Conservation (phyloP, 768 basidiomycete species). For the Tricholoma hemisulphureum region DNA sequence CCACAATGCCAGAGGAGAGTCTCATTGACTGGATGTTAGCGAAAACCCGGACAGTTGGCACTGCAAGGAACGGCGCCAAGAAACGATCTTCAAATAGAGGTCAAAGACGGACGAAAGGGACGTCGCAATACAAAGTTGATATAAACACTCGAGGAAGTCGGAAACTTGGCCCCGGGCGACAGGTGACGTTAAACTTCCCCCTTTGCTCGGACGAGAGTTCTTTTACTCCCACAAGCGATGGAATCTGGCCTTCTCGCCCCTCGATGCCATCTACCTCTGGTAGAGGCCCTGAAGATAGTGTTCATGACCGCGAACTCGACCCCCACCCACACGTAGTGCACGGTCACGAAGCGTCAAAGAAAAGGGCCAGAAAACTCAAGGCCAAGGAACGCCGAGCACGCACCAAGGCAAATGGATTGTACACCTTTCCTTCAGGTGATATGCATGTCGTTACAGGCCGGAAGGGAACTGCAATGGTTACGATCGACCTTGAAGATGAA, state of each 20-base stretch:
- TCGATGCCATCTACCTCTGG: not conserved
- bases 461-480: slow-evolving; percentile 29
- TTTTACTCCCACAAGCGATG: not conserved
- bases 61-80: slow-evolving; percentile 17
- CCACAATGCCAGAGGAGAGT: slow-evolving; percentile 39
- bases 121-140: slow-evolving; percentile 30
- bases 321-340: slow-evolving; percentile 3
- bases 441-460: slow-evolving; percentile 40
- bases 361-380: slow-evolving; percentile 28
- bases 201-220: slow-evolving; percentile 2
- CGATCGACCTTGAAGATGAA: slow-evolving; percentile 45
- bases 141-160: slow-evolving; percentile 39
- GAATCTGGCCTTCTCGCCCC: not conserved
- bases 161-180: slow-evolving; percentile 32
- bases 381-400: slow-evolving; percentile 27
- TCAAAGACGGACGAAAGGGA: not conserved
- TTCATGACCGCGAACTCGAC: slow-evolving; percentile 1
- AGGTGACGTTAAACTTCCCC: slow-evolving; percentile 39
- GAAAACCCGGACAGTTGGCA: slow-evolving; percentile 35
- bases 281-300: slow-evolving; percentile 49
- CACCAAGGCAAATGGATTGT: slow-evolving; percentile 31
- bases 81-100: slow-evolving; percentile 8
- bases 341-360: slow-evolving; percentile 14
- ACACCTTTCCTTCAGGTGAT: slow-evolving; percentile 37
- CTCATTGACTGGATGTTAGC: slow-evolving; percentile 72